These are phyloP conservation scores for Penicillium arizonense DNA, from an alignment of 495 filamentous ascomycete species.

Conservation along the genomic window DNA sequence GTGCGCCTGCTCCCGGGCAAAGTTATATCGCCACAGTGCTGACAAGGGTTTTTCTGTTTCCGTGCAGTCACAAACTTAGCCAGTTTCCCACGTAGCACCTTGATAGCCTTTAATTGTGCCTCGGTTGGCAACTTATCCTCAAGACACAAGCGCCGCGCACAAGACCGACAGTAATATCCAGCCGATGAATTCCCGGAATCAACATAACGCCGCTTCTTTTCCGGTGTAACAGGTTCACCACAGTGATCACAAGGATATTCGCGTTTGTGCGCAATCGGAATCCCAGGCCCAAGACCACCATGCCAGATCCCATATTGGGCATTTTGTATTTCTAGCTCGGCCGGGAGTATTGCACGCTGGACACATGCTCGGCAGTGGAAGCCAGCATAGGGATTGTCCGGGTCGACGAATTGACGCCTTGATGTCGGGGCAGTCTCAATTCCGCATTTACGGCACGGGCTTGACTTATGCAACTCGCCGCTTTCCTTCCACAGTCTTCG, in stretches of 20 bases:
- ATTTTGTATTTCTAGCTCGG: background rate
- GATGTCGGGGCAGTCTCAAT: background rate
- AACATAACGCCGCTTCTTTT: slow-evolving; percentile 1
- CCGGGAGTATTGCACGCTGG: background rate
- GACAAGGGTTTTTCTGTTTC: background rate
- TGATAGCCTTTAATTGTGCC: background rate
- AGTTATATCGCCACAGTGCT: slow-evolving; percentile 3
- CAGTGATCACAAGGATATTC: slow-evolving; percentile 4
- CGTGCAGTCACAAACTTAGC: no score
- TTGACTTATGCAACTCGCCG: background rate
- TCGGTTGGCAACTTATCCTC: background rate
- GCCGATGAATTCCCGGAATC: background rate
- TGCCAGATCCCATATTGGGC: background rate
- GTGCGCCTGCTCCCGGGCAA: slow-evolving; percentile 2
- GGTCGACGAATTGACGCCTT: background rate
- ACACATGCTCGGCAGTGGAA: slow-evolving; percentile 5
- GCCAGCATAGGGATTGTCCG: background rate
- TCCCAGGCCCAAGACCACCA: background rate
- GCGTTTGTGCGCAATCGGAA: background rate
- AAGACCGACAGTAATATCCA: slow-evolving; percentile 7
- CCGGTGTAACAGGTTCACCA: background rate
- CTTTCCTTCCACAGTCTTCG: background rate
- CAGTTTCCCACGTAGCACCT: background rate
- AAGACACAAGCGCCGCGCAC: background rate
- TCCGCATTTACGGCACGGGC: slow-evolving; percentile 3